Evolutionary conservation across 768 basidiomycete species (phyloP).

Genomic region (Boletales sp.): DNA sequence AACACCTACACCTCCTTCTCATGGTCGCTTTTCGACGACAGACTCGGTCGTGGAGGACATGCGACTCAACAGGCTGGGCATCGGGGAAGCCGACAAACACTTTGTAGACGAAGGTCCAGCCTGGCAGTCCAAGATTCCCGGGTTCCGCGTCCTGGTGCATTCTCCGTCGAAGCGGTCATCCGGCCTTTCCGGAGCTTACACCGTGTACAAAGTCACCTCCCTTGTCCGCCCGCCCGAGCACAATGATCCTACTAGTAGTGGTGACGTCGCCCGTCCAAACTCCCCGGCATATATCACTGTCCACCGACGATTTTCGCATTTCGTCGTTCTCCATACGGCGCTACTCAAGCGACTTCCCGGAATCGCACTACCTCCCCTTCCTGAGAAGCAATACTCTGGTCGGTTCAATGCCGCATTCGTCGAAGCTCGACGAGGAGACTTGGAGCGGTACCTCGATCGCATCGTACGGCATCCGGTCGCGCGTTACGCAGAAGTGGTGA

Average conservation of each 20-base stretch:
- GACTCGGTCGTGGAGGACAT: constrained; percentile 42
- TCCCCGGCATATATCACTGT: constrained; percentile 65
- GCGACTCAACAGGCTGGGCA: constrained; percentile 37
- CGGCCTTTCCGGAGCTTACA: constrained; percentile 65
- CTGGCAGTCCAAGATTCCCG: constrained; percentile 72
- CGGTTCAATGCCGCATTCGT: constrained; percentile 80
- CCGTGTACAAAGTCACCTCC: constrained; percentile 73
- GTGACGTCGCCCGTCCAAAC: constrained; percentile 20
- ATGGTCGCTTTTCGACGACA: constrained; percentile 26
- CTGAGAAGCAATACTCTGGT: constrained; percentile 82
- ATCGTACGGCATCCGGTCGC: constrained; percentile 75
- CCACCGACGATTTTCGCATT: constrained; percentile 81
- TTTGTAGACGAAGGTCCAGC: constrained; percentile 66
- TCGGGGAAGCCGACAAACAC: constrained; percentile 63
- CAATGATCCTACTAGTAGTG: constrained; percentile 17
- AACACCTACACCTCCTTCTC: constrained; percentile 17
- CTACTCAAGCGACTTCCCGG: constrained; percentile 68
- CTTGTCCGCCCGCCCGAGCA: constrained; percentile 17
- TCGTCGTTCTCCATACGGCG: constrained; percentile 72
- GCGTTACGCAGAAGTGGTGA: constrained; percentile 73
- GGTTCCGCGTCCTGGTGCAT: constrained; percentile 73
- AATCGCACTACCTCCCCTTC: constrained; percentile 75
- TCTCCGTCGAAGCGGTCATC: constrained; percentile 76
- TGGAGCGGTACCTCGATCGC: constrained; percentile 72
- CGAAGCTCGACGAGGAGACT: constrained; percentile 74